These are phyloP conservation scores for Metschnikowia noctiluminum DNA, from an alignment of 805 yeast species.

Conservation along the genomic window DNA sequence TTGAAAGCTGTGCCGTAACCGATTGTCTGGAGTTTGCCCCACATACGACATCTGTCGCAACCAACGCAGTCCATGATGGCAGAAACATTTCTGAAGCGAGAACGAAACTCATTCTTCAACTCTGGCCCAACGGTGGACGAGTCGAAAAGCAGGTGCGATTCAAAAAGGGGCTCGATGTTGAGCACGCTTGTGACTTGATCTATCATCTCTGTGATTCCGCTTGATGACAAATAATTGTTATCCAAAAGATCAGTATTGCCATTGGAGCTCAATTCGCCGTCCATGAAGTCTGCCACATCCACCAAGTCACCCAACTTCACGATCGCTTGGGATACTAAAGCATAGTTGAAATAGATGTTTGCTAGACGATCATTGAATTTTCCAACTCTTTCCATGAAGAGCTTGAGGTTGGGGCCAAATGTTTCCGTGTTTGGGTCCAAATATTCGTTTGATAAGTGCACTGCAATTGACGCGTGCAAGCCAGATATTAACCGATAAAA, in stretches of 20 bases:
- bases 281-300: slow-evolving; percentile 26
- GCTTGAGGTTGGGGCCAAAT: slow-evolving; percentile 79
- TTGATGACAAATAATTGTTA: slow-evolving; percentile 36
- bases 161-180: slow-evolving; percentile 39
- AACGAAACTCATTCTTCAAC: slow-evolving; percentile 81
- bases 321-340: slow-evolving; percentile 77
- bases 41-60: slow-evolving; percentile 93
- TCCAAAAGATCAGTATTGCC: slow-evolving; percentile 29
- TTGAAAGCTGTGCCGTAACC: slow-evolving; percentile 98
- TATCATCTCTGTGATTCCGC: slow-evolving; percentile 10
- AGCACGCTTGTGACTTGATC: slow-evolving; percentile 10
- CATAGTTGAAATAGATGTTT: slow-evolving; percentile 89
- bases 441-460: slow-evolving; percentile 85
- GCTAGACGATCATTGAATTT: slow-evolving; percentile 82
- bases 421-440: slow-evolving; percentile 58
- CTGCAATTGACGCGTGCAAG: slow-evolving; percentile 92
- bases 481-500: slow-evolving; percentile 88
- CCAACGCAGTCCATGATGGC: slow-evolving; percentile 98
- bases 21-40: slow-evolving; percentile 97
- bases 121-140: slow-evolving; percentile 42
- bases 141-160: slow-evolving; percentile 45
- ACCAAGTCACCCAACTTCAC: slow-evolving; percentile 48
- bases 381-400: slow-evolving; percentile 89
- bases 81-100: slow-evolving; percentile 83
- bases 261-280: slow-evolving; percentile 22